Evolutionary conservation across 495 filamentous ascomycete species (phyloP), one percentile per base, ranked within the genome.

Genomic region (Ascobolus immersus): DNA sequence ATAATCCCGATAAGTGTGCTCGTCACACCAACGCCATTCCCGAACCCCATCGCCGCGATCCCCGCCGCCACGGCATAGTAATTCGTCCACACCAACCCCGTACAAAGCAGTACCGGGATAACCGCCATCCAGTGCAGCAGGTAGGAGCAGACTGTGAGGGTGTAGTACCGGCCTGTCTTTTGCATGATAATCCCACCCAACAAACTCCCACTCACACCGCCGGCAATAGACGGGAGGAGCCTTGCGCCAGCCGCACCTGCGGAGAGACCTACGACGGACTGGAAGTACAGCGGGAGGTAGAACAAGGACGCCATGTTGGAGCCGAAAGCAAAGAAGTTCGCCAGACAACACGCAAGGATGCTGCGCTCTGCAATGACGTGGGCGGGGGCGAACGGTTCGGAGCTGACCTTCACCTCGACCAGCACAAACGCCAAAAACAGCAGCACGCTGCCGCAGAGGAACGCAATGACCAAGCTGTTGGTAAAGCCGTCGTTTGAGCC

Each of bases 271-370:
- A 73, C 54, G 2, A 77, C 68, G 5, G 69, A 78, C 51, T 91
- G 79, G 49, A 69, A 79, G 48, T 71, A 80, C 2, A 89, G 58
- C 7, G 80, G 74, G 19, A 86, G 54, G 45, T 77, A 80, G 58
- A 84, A 91, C 0, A 76, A 37, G 4, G 57, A 48, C 0, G 63
- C 59, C 39, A 82, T 54, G 55, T 70, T 71, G 5, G 61, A 69
- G 5, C 58, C 68, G 34, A 80, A 67, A 27, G 64, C 64, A 52
- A 81, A 80, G 55, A 82, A 78, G 44, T 82, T 79, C 46, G 70
- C 67, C 15, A 69, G 47, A 40, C 73, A 82, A 39, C 62, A 62
- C 1, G 77, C 63, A 33, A 81, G 53, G 21, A 84, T 61, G 2
- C 62, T 61, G 11, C 65, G 55, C 46, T 74, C 60, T 44, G 82